A percentile compares a stretch with the other conserved stretches of the same genome.
These are phyloP conservation scores for Parsonsia alboflavescens DNA, from an alignment of 257 asterid species.

Conservation along the genomic window DNA sequence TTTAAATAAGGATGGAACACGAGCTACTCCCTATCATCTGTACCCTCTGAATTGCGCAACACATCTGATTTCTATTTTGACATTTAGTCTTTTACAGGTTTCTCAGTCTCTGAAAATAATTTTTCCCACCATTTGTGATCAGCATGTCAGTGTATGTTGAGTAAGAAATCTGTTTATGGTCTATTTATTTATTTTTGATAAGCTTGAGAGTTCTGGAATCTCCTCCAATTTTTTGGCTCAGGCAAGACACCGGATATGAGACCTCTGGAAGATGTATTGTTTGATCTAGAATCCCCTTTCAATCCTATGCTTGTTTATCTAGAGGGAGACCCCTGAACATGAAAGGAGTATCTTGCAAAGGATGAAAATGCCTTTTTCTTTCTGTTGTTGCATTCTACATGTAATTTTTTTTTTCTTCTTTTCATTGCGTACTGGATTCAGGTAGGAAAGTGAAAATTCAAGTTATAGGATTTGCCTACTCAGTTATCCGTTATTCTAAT, in stretches of 20 bases:
- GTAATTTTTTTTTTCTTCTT: no score
- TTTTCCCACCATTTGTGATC: background rate
- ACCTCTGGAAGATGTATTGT: background rate
- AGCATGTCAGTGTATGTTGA: background rate
- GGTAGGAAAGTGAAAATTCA: no score
- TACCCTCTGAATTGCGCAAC: background rate
- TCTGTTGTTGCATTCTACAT: background rate
- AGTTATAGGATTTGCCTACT: background rate
- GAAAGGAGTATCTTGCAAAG: no score
- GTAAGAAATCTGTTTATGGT: background rate
- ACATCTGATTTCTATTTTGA: background rate
- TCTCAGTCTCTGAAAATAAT: background rate
- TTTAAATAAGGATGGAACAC: background rate
- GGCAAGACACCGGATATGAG: background rate
- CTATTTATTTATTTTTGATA: background rate
- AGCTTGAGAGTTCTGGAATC: background rate
- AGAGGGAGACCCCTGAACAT: no score
- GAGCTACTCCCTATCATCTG: background rate
- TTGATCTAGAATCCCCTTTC: background rate
- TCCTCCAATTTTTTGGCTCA: background rate
- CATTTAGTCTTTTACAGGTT: background rate
- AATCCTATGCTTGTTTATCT: no score
- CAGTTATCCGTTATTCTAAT: background rate
- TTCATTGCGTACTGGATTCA: background rate
- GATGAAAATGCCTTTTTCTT: no score